Base-by-base conservation (phyloP, 2,329 filamentous ascomycete species). In the Fusarium secorum region DNA sequence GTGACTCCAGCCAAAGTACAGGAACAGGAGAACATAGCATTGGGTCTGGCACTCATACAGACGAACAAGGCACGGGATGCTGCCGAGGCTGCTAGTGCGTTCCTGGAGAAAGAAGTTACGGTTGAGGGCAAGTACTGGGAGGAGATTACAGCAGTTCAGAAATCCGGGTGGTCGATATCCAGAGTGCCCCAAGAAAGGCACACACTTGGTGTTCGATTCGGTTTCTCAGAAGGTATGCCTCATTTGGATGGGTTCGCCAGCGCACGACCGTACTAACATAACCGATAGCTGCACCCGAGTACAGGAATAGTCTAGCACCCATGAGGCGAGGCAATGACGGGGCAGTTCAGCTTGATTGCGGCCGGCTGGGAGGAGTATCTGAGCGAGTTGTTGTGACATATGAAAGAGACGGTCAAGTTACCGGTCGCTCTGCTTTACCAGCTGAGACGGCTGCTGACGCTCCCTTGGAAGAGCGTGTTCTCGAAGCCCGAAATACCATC, bases 111-210 rank as follows among this genome's bases (percentile, higher is more conserved):
- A 15, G 95, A 97, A 79, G 91, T 97, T 36, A 86, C 88, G 14
- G 88, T 89, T 33, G 96, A 99, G 82, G 91, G 90, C 4, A 91
- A 87, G 74, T 99, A 97, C 80, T 99, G 96, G 96, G 88, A 92
- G 60, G 91, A 97, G 74, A 88, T 98, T 5, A 83, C 97, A 49
- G 88, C 90, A 14, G 90, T 98, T 46, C 94, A 91, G 71, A 89
- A 94, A 72, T 91, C 90, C 59, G 94, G 95, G 8, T 99, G 96
- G 95, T 91, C 92, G 24, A 84, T 98, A 22, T 95, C 91, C 73
- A 88, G 92, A 52, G 83, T 96, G 42, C 93, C 94, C 0, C 85
- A 90, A 11, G 90, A 95, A 73, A 85, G 86, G 53, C 89, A 93
- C 73, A 90, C 90, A 0, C 85, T 98, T 53, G 94, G 92, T 24